Percentiles rank a stretch among this genome's conserved stretches.
phyloP scores from a whole-genome alignment of 169 alveolate species.

The Eimeria falciformis region DNA sequence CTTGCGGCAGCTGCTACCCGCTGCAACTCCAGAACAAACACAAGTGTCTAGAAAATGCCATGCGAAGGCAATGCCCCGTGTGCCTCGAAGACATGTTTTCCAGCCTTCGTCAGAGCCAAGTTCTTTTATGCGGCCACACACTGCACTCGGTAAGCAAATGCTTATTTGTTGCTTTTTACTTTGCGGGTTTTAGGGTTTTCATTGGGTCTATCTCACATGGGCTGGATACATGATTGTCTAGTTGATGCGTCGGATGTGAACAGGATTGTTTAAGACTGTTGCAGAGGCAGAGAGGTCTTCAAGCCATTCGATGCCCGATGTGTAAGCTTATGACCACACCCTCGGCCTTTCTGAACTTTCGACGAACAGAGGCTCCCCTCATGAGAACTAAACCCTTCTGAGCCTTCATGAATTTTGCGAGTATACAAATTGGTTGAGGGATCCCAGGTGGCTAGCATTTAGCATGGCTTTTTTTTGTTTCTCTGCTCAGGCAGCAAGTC shows the following conservation, averaged over 20 bases:
- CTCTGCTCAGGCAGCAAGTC: conserved; percentile 58
- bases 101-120: conserved; percentile 78
- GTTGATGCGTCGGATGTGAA: background rate
- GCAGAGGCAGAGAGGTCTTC: conserved; percentile 37
- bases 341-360: background rate
- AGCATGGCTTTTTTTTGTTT: background rate
- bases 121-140: conserved; percentile 83
- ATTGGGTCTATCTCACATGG: too few species aligned
- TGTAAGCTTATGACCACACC: conserved; percentile 38
- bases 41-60: conserved; percentile 82
- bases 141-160: conserved; percentile 74
- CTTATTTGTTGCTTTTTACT: background rate
- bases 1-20: conserved; percentile 83
- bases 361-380: too few species aligned
- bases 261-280: conserved; percentile 33
- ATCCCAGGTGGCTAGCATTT: background rate
- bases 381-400: background rate
- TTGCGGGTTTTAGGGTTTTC: background rate
- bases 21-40: conserved; percentile 75
- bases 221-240: too few species aligned
- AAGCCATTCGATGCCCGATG: conserved; percentile 48
- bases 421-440: too few species aligned
- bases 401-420: background rate
- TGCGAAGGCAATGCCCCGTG: conserved; percentile 81
- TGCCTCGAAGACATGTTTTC: conserved; percentile 81